These are phyloP conservation scores for Talaromyces nanjingensis DNA, from an alignment of 495 filamentous ascomycete genomes.

Conservation along the genomic window DNA sequence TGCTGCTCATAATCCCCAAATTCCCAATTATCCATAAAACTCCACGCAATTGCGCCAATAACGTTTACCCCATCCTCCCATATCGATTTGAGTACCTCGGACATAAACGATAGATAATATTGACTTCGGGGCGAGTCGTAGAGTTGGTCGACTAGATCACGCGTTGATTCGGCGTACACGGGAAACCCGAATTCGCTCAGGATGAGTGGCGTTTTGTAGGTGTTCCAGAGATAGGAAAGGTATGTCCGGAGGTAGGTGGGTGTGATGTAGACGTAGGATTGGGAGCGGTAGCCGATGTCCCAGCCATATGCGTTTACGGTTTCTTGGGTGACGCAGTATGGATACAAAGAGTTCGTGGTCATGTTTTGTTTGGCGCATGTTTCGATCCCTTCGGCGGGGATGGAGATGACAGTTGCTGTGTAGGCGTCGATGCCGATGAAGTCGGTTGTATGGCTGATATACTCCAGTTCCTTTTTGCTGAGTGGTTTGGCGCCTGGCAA, in stretches of 20 bases:
- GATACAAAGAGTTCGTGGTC: constrained; percentile 23
- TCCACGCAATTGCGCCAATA: constrained; percentile 39
- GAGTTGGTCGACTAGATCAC: constrained; percentile 27
- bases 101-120: constrained; percentile 36
- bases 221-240: constrained; percentile 37
- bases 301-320: constrained; percentile 28
- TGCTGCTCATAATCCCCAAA: constrained; percentile 34
- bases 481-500: constrained; percentile 21
- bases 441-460: constrained; percentile 31
- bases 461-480: constrained; percentile 24
- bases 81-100: constrained; percentile 36
- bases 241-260: constrained; percentile 36
- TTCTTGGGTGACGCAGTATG: constrained; percentile 33
- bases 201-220: constrained; percentile 28
- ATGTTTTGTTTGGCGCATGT: constrained; percentile 25
- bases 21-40: constrained; percentile 39
- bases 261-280: constrained; percentile 34
- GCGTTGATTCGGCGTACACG: constrained; percentile 22
- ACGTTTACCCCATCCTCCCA: constrained; percentile 38
- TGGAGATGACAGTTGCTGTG: constrained; percentile 33
- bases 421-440: constrained; percentile 43
- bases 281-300: constrained; percentile 35
- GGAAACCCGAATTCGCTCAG: constrained; percentile 37
- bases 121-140: constrained; percentile 32
- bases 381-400: constrained; percentile 26